Percentiles rank a stretch among this genome's conserved stretches.
phyloP scores from a whole-genome alignment of 495 filamentous ascomycete species.

The Gamarada debralockiae region DNA sequence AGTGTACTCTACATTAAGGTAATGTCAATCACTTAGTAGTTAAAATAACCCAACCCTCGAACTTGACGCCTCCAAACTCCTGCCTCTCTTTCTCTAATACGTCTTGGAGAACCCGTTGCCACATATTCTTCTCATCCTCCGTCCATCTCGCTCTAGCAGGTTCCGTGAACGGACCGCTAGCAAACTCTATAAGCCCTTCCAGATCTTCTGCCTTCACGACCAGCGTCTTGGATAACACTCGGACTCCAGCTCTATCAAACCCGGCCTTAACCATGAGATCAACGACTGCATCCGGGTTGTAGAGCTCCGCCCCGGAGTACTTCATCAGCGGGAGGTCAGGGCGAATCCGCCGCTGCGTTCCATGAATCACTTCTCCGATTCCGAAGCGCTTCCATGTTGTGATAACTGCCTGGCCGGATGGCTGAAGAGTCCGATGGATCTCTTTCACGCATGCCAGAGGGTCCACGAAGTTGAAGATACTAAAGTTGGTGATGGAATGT shows the following conservation, averaged over 20 bases:
- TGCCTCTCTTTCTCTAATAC: conserved; percentile 23
- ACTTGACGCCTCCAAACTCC: conserved; percentile 23
- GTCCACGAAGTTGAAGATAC: conserved; percentile 30
- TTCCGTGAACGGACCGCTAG: conserved; percentile 21
- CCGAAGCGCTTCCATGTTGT: conserved; percentile 33
- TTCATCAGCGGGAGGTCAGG: conserved; percentile 28
- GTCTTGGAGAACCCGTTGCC: conserved; percentile 18
- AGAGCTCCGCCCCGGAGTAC: conserved; percentile 19
- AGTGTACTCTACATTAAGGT: no score
- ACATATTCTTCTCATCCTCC: conserved; percentile 21
- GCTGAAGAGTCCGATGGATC: conserved; percentile 33
- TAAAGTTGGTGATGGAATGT: conserved; percentile 36
- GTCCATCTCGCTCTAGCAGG: conserved; percentile 24
- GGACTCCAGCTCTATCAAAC: conserved; percentile 21
- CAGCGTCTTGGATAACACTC: conserved; percentile 16
- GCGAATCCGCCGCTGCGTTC: conserved; percentile 24
- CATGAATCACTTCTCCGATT: conserved; percentile 25
- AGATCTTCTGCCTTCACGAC: conserved; percentile 20
- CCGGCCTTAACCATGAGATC: conserved; percentile 18
- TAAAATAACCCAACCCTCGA: conserved; percentile 26
- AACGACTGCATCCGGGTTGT: conserved; percentile 23
- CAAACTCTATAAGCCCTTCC: conserved; percentile 23
- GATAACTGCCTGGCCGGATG: conserved; percentile 30
- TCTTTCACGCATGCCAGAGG: conserved; percentile 24
- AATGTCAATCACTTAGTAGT: conserved; percentile 28